phyloP scores from a whole-genome alignment of 352 stramenopile species.

The Globisporangium rhizosaccharum region DNA sequence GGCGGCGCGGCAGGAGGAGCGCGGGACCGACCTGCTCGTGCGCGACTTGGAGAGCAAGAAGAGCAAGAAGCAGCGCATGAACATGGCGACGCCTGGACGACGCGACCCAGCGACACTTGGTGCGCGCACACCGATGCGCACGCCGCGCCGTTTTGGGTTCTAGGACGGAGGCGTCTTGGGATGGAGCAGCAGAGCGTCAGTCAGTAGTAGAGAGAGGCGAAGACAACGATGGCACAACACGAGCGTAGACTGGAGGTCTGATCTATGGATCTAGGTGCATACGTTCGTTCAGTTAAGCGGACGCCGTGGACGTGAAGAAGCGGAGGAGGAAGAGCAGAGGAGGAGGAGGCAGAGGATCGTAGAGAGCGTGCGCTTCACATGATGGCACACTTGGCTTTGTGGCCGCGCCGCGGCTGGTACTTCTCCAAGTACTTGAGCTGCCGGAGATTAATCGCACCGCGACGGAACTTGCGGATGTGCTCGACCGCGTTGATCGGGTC shows the following conservation, averaged over 20 bases:
- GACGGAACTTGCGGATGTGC: slow-evolving; percentile 92
- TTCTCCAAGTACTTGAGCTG: slow-evolving; percentile 97
- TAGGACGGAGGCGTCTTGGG: background rate
- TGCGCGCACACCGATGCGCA: slow-evolving; percentile 45
- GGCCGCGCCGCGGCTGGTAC: slow-evolving; percentile 81
- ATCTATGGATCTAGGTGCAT: too few relatives aligned
- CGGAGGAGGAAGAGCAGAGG: too few relatives aligned
- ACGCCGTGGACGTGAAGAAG: too few relatives aligned
- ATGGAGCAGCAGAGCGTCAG: too few relatives aligned
- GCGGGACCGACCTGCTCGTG: slow-evolving; percentile 15
- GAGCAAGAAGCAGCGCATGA: slow-evolving; percentile 60
- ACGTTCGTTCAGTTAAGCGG: too few relatives aligned
- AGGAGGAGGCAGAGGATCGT: too few relatives aligned
- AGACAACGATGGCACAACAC: too few relatives aligned
- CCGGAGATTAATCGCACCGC: slow-evolving; percentile 96
- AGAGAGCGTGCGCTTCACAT: slow-evolving; percentile 43
- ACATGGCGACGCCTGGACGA: slow-evolving; percentile 49
- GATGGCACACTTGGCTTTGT: slow-evolving; percentile 80
- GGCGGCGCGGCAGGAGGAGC: slow-evolving; percentile 20
- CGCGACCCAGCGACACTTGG: slow-evolving; percentile 22
- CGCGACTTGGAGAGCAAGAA: slow-evolving; percentile 18
- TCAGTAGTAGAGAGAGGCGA: too few relatives aligned
- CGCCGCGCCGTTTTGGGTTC: slow-evolving; percentile 59
- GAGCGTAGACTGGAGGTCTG: too few relatives aligned
- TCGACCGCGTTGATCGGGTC: slow-evolving; percentile 97